Base-by-base conservation (phyloP, 2,329 filamentous ascomycete species). In the Alternaria viburni region DNA sequence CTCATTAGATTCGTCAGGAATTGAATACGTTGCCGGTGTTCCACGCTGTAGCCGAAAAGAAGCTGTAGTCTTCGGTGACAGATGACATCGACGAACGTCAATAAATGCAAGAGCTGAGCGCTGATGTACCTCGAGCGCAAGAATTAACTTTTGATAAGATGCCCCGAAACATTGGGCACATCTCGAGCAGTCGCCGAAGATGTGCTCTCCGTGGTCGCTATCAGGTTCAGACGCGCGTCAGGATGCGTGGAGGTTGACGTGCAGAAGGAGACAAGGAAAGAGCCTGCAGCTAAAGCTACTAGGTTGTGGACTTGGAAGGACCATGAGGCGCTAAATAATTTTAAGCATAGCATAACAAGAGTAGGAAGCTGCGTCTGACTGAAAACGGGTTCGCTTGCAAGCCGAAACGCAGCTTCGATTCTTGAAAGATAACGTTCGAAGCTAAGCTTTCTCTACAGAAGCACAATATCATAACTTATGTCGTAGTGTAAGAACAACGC, bases 401-500 rank as follows among this genome's bases (percentile, higher is more conserved):
- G 49, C 28, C 32, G 17, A 36, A 21, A 52, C 5, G 28, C 19
- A 36, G 19, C 30, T 41, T 32, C 7, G 13, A 7, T 25, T 3
- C 13, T 41, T 11, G 9, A 9, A 41, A 19, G 19, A 21, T 21
- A n/a, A 52, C 13, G 25, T 23, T 36, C 6, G 6, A 52, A 32
- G 36, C 49, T 7, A n/a, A 15, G 11, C 32, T n/a, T n/a, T 10
- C 19, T 21, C 30, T 21, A 13, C 21, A n/a, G 49, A 15, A 45
- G 25, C 26, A 54, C 32, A 23, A 17, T 15, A 23, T 15, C 32
- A 17, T 15, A 17, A 11, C 13, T 15, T 28, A 3, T 26, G 13
- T 25, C 45, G 13, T 12, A 32, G 21, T 46, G 10, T 26, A 54
- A 55, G 25, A 61, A 61, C 28, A 65, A 69, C 64, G 59, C 67